Conservation (phyloP, 1,139 yeast species). For the Magnusiomyces clavatus region DNA sequence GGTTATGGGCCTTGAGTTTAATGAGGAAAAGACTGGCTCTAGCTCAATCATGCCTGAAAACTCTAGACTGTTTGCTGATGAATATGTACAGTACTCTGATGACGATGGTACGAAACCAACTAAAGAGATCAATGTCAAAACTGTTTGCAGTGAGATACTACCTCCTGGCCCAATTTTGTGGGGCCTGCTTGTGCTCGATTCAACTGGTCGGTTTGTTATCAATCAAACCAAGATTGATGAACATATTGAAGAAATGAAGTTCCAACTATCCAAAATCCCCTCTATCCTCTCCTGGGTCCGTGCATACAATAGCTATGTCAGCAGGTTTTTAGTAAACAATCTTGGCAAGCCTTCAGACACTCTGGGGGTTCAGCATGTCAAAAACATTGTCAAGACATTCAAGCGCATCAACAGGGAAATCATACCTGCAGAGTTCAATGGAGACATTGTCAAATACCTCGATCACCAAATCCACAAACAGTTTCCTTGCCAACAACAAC, state of each 20-base stretch:
- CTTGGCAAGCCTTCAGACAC: slow-evolving; percentile 16
- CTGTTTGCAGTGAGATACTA: neutral
- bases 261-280: slow-evolving; percentile 13
- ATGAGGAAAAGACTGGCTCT: slow-evolving; percentile 19
- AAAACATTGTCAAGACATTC: slow-evolving; percentile 16
- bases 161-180: slow-evolving; percentile 16
- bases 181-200: slow-evolving; percentile 16
- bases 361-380: slow-evolving; percentile 14
- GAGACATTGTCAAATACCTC: slow-evolving; percentile 1
- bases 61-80: too few species aligned
- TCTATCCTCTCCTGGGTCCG: slow-evolving; percentile 15
- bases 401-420: slow-evolving; percentile 12
- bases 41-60: slow-evolving; percentile 6
- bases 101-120: neutral
- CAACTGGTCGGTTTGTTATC: slow-evolving; percentile 11
- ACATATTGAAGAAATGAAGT: slow-evolving; percentile 16
- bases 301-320: slow-evolving; percentile 17
- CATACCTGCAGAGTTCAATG: slow-evolving; percentile 10
- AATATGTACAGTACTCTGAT: neutral
- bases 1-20: slow-evolving; percentile 17
- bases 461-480: slow-evolving; percentile 6
- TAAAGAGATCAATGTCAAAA: neutral
- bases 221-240: slow-evolving; percentile 13
- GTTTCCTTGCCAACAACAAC: slow-evolving; percentile 8
- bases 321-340: slow-evolving; percentile 13